These are phyloP conservation scores for Apophysomyces trapeziformis DNA, from an alignment of 371 early-diverging fungal species.

Conservation along the genomic window DNA sequence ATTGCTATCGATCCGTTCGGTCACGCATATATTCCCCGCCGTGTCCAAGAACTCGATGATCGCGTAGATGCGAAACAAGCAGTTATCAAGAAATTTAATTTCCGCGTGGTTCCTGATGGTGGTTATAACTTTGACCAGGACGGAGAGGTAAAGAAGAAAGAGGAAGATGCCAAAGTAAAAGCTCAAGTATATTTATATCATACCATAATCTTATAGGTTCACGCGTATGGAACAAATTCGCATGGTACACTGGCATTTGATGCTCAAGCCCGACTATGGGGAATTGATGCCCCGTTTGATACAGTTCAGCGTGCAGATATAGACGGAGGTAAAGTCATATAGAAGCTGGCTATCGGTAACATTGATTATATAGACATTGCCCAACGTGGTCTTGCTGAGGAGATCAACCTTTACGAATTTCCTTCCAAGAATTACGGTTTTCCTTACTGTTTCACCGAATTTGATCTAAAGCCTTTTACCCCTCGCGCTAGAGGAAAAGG, in stretches of 20 bases:
- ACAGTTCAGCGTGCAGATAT: constrained; percentile 27
- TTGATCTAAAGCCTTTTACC: constrained; percentile 27
- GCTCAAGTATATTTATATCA: not conserved
- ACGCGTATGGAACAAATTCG: constrained; percentile 42
- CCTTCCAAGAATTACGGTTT: constrained; percentile 40
- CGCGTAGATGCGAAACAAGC: constrained; percentile 24
- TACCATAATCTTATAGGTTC: constrained; percentile 16
- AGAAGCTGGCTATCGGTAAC: not conserved
- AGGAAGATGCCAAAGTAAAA: not conserved
- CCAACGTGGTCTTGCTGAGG: constrained; percentile 37
- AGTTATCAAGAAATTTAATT: constrained; percentile 48
- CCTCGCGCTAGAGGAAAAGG: constrained; percentile 28
- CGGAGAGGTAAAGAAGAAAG: constrained; percentile 28
- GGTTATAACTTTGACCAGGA: constrained; percentile 44
- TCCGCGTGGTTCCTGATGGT: constrained; percentile 31
- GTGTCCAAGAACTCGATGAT: constrained; percentile 19
- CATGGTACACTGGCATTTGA: constrained; percentile 46
- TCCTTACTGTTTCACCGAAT: constrained; percentile 50
- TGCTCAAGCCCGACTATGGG: constrained; percentile 51
- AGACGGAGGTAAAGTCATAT: constrained; percentile 14
- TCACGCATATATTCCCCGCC: constrained; percentile 37
- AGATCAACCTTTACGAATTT: constrained; percentile 43
- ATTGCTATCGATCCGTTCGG: constrained; percentile 48
- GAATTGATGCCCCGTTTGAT: constrained; percentile 34
- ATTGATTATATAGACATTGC: constrained; percentile 22